A percentile compares a stretch with the other conserved stretches of the same genome.
phyloP scores from a whole-genome alignment of 2,329 filamentous ascomycete genomes.

The Chrysosporium queenslandicum region DNA sequence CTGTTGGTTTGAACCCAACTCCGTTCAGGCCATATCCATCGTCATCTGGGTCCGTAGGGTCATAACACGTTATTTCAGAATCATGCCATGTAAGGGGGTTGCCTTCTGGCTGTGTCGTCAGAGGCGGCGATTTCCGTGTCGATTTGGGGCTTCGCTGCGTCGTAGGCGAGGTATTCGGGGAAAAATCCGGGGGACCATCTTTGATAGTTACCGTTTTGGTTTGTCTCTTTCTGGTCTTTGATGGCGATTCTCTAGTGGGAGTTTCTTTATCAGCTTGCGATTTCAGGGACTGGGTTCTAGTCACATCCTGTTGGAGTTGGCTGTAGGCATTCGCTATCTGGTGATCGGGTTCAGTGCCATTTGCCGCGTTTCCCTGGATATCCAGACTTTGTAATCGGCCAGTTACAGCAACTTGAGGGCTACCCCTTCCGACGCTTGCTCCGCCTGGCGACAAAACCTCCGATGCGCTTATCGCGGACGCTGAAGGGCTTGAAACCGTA shows the following conservation, averaged over 20 bases:
- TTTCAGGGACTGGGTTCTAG: neutral
- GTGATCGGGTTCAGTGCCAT: too few relatives aligned
- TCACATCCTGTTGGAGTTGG: neutral
- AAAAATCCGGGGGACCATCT: neutral
- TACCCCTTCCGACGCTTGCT: constrained; percentile 20
- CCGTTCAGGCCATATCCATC: constrained; percentile 56
- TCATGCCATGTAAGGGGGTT: constrained; percentile 46
- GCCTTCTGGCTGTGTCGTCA: constrained; percentile 18
- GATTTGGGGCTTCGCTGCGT: neutral
- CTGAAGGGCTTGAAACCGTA: constrained; percentile 27
- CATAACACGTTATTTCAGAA: constrained; percentile 53
- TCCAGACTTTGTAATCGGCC: constrained; percentile 34
- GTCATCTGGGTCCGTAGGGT: constrained; percentile 47
- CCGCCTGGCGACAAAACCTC: constrained; percentile 24
- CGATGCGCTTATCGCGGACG: constrained; percentile 25
- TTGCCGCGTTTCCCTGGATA: constrained; percentile 23
- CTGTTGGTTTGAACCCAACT: constrained; percentile 52
- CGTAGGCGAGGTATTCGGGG: neutral
- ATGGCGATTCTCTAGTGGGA: neutral
- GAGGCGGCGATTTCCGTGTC: constrained; percentile 4
- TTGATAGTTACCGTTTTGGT: neutral
- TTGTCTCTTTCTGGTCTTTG: neutral
- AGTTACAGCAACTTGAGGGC: constrained; percentile 33
- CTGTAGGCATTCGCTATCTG: neutral
- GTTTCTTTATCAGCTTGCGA: neutral